phyloP scores from a whole-genome alignment of 1,284 basidiomycete species.

The Chiua sp. region DNA sequence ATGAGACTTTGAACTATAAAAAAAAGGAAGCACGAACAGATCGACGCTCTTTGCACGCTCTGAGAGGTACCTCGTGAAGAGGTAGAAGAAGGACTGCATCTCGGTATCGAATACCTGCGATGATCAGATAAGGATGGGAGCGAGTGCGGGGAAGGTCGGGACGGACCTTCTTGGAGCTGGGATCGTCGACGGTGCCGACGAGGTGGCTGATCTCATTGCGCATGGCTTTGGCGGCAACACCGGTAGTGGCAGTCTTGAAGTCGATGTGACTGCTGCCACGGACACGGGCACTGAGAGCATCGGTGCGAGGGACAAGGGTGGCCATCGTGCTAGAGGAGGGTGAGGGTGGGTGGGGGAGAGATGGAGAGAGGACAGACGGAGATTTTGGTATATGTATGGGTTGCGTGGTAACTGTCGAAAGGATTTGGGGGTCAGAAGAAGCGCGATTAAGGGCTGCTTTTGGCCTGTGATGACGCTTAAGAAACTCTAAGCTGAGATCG shows the following conservation, averaged over 20 bases:
- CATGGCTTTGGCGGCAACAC: slow-evolving; percentile 98
- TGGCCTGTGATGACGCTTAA: slow-evolving; percentile 65
- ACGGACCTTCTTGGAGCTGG: slow-evolving; percentile 81
- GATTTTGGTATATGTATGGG: slow-evolving; percentile 61
- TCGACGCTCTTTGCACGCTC: slow-evolving; percentile 96
- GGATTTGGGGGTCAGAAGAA: slow-evolving; percentile 60
- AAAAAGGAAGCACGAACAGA: slow-evolving; percentile 68
- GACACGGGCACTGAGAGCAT: slow-evolving; percentile 67
- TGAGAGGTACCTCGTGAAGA: slow-evolving; percentile 97
- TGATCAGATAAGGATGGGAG: slow-evolving; percentile 13
- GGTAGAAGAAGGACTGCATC: slow-evolving; percentile 99
- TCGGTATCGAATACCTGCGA: slow-evolving; percentile 92
- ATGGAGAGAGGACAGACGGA: slow-evolving; percentile 39
- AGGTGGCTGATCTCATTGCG: slow-evolving; percentile 97
- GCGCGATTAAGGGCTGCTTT: slow-evolving; percentile 49
- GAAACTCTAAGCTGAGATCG: slow-evolving; percentile 41
- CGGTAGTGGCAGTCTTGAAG: slow-evolving; percentile 98
- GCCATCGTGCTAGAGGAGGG: slow-evolving; percentile 48
- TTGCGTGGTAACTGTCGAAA: slow-evolving; percentile 66
- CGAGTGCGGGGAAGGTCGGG: neutral
- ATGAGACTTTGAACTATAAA: slow-evolving; percentile 20
- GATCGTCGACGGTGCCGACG: slow-evolving; percentile 84
- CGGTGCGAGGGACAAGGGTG: slow-evolving; percentile 62
- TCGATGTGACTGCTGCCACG: slow-evolving; percentile 78
- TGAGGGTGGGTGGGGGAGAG: slow-evolving; percentile 17